These are phyloP conservation scores for Mycena pura DNA, from an alignment of 768 basidiomycete genomes.

Conservation along the genomic window DNA sequence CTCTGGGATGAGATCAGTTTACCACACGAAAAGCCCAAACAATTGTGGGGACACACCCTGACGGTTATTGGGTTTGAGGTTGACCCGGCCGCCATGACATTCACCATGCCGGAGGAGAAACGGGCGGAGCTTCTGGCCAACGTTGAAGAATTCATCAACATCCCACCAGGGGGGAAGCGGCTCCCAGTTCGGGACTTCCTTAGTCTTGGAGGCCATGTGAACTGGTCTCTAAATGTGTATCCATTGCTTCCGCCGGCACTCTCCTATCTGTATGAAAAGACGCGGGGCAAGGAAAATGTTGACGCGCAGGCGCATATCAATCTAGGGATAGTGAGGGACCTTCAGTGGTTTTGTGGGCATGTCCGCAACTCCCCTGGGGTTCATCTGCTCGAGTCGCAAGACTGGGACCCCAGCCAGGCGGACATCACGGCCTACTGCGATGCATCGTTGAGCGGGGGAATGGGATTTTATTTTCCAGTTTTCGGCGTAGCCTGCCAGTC, in stretches of 20 bases:
- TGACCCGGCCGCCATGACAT: conserved; percentile 36
- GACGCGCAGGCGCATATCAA: conserved; percentile 35
- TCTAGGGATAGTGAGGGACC: conserved; percentile 26
- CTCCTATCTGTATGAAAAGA: conserved; percentile 38
- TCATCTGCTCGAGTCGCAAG: conserved; percentile 25
- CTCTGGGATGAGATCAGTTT: too few relatives aligned
- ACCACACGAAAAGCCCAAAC: too few relatives aligned
- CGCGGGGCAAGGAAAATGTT: conserved; percentile 26
- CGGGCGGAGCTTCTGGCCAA: conserved; percentile 19
- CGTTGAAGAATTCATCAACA: conserved; percentile 8
- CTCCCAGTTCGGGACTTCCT: conserved; percentile 36
- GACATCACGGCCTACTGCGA: conserved; percentile 31
- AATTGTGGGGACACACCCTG: too few relatives aligned
- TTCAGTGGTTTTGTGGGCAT: conserved; percentile 38
- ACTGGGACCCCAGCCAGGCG: conserved; percentile 23
- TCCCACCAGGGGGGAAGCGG: conserved; percentile 2
- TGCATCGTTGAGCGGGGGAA: conserved; percentile 21
- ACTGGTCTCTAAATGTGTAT: conserved; percentile 48
- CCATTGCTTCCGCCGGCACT: conserved; percentile 39
- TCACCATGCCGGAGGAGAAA: conserved; percentile 23
- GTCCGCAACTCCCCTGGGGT: conserved; percentile 28
- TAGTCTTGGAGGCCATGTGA: conserved; percentile 42
- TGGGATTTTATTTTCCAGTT: conserved; percentile 32
- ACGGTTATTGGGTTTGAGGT: too few relatives aligned
- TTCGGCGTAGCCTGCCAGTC: conserved; percentile 20